Conservation (phyloP, 2,329 filamentous ascomycete genomes). For the Fusarium nodosum region DNA sequence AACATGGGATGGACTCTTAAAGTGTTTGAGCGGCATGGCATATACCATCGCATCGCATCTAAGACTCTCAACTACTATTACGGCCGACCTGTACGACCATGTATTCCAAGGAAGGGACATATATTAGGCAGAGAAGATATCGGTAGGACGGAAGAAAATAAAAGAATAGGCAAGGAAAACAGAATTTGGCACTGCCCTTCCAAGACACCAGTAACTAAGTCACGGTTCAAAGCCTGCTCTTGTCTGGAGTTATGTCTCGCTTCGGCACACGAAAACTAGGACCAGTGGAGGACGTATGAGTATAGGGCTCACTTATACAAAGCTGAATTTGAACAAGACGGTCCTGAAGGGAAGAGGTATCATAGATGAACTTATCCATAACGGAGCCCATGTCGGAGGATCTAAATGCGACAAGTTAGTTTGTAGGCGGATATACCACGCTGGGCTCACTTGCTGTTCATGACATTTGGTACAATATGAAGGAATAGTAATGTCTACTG, state of each 20-base stretch:
- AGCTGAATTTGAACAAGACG: constrained; percentile 9
- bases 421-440: too few relatives aligned
- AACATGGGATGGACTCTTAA: background rate
- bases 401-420: constrained; percentile 5
- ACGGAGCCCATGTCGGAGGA: background rate
- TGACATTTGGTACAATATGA: rapidly evolving
- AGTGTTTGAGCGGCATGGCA: background rate
- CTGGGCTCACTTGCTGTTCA: constrained; percentile 1
- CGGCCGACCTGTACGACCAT: background rate
- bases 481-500: rapidly evolving
- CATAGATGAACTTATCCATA: constrained; percentile 29
- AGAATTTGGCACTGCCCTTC: too few relatives aligned
- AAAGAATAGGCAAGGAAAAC: background rate
- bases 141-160: too few relatives aligned
- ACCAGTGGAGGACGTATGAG: rapidly evolving
- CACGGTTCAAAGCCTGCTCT: background rate
- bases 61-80: background rate
- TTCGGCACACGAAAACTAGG: background rate
- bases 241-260: too few relatives aligned
- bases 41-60: background rate
- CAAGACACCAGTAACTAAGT: background rate
- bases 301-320: rapidly evolving
- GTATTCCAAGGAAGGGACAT: background rate
- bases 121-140: background rate
- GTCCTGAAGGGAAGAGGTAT: constrained; percentile 27